Evolutionary conservation across 2,329 filamentous ascomycete species (phyloP), one percentile per base, ranked within the genome.

Genomic region (Fusarium proliferatum): DNA sequence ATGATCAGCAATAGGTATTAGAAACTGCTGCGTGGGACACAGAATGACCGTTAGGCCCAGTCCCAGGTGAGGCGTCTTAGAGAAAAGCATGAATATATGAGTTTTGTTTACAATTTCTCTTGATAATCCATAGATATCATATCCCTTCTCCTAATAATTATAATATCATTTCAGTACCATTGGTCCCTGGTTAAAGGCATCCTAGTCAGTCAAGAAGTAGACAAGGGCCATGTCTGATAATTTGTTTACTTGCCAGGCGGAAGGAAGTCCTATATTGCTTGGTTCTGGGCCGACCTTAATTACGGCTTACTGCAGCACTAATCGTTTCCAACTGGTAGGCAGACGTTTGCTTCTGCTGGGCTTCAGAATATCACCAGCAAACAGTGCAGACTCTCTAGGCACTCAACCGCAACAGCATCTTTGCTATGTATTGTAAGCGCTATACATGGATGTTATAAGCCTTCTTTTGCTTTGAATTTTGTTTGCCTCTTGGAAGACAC

Each of bases 1-100:
- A 48, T 28, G 26, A 21, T n/a, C 2, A 7, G 4, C 6, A 1
- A n/a, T 1, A 3, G 17, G 1, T 7, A 10, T 15, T 3, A 16
- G 3, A n/a, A 30, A 48, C 0, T 8, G 6, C 2, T n/a, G 1
- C 19, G 4, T n/a, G 9, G 45, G 28, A 48, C 2, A n/a, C 6
- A n/a, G 4, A n/a, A 48, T 48, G 4, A 9, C 28, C 3, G 3
- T 3, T 0, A 0, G 6, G 9, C 4, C 2, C 8, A 16, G 45
- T 16, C 45, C 26, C 26, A 30, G 26, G 26, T 4, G 3, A 30
- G 19, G 13, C 6, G 26, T 48, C 26, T 16, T 2, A 6, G 26
- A 16, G 3, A 48, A 30, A 30, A 30, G 26, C 9, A 21, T 11
- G 10, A 15, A 16, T 16, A 5, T n/a, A 30, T 16, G 4, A 48